phyloP scores from a whole-genome alignment of 495 filamentous ascomycete genomes.

The Aspergillus saccharolyticus region DNA sequence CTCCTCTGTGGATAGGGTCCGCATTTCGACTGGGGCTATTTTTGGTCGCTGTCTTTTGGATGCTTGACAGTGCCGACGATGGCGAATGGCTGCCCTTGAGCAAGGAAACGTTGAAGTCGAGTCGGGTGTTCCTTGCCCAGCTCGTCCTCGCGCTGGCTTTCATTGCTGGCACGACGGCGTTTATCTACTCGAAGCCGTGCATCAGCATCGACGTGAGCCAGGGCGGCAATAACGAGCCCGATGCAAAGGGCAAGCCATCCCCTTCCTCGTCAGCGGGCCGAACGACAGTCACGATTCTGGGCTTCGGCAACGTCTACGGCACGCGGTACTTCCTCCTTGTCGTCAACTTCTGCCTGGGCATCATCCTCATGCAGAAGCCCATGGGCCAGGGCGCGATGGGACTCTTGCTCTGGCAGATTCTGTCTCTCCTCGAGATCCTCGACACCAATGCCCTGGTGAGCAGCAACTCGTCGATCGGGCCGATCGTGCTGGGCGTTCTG shows the following conservation, averaged over 20 bases:
- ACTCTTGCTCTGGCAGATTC: slow-evolving; percentile 75
- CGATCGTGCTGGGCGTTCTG: slow-evolving; percentile 75
- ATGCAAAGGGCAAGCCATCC: slow-evolving; percentile 22
- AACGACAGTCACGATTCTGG: slow-evolving; percentile 71
- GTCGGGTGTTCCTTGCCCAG: slow-evolving; percentile 71
- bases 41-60: slow-evolving; percentile 78
- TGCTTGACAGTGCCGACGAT: slow-evolving; percentile 85
- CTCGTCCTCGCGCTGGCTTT: slow-evolving; percentile 65
- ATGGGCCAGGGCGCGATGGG: slow-evolving; percentile 85
- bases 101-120: slow-evolving; percentile 62
- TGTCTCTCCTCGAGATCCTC: slow-evolving; percentile 82
- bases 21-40: slow-evolving; percentile 73
- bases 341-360: slow-evolving; percentile 65
- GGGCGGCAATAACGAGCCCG: slow-evolving; percentile 20
- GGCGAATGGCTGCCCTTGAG: slow-evolving; percentile 69
- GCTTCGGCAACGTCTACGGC: slow-evolving; percentile 88
- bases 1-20: slow-evolving; percentile 75
- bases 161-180: slow-evolving; percentile 63
- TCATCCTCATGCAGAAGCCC: slow-evolving; percentile 83
- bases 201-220: slow-evolving; percentile 51
- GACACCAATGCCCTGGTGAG: slow-evolving; percentile 64
- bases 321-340: slow-evolving; percentile 85
- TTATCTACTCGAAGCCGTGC: slow-evolving; percentile 70
- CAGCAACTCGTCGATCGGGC: slow-evolving; percentile 68
- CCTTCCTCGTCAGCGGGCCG: slow-evolving; percentile 34